phyloP scores from a whole-genome alignment of 495 filamentous ascomycete species.

The Sabuloglossum arenarium region DNA sequence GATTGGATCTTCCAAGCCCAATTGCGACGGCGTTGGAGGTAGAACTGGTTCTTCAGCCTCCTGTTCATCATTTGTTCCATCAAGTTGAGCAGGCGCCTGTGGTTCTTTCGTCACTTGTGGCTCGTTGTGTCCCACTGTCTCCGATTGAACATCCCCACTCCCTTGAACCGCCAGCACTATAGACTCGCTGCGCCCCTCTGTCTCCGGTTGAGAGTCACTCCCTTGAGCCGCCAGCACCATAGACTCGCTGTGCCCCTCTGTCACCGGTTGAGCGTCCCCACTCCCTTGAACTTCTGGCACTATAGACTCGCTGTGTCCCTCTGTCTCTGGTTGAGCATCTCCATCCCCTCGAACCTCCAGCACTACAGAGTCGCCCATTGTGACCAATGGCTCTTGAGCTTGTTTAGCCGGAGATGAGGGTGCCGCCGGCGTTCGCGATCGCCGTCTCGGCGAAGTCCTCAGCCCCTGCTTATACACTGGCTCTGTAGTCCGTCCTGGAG shows the following conservation, averaged over 20 bases:
- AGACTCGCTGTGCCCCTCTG: too few species aligned
- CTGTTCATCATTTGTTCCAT: slow-evolving; percentile 1
- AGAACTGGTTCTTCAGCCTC: slow-evolving; percentile 40
- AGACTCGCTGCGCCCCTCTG: too few species aligned
- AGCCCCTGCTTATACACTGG: background rate
- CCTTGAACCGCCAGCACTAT: too few species aligned
- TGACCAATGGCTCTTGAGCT: background rate
- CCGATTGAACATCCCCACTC: background rate
- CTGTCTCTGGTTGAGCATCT: background rate
- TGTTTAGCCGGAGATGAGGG: background rate
- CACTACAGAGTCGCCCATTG: background rate
- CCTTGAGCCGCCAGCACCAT: too few species aligned
- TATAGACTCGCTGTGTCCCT: background rate
- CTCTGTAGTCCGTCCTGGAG: background rate
- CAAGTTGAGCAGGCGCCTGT: background rate
- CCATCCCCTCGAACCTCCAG: background rate
- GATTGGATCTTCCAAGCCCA: slow-evolving; percentile 31
- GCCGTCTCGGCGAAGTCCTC: background rate
- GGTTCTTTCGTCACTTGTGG: background rate
- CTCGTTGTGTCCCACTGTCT: background rate
- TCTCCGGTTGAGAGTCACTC: too few species aligned
- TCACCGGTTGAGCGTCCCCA: too few species aligned
- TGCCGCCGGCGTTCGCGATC: background rate
- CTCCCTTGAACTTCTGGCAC: background rate
- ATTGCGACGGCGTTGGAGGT: slow-evolving; percentile 45